Conservation (phyloP, 2,329 filamentous ascomycete species). For the Pyrenochaeta sp. region DNA sequence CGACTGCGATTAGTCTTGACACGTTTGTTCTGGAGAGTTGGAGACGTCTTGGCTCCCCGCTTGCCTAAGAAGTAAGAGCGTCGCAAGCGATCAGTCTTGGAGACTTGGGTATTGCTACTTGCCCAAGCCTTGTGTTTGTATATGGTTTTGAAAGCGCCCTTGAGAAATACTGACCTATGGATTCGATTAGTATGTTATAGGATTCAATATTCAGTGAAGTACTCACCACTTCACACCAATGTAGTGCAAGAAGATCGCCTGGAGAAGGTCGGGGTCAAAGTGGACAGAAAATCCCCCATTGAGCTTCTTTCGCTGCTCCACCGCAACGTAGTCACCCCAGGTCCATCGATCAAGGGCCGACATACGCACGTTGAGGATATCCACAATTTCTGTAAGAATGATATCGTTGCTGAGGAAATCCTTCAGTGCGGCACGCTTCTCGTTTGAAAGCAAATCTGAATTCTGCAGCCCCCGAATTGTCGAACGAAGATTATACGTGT, state of each 20-base stretch:
- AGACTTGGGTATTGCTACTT: slow-evolving; percentile 17
- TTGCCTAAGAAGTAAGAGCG: slow-evolving; percentile 36
- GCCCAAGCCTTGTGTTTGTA: slow-evolving; percentile 29
- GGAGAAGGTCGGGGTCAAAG: slow-evolving; percentile 41
- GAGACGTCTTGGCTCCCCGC: background rate
- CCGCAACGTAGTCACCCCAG: slow-evolving; percentile 37
- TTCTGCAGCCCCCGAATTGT: slow-evolving; percentile 53
- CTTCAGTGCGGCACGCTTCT: slow-evolving; percentile 43
- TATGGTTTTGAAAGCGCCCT: slow-evolving; percentile 26
- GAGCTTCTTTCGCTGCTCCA: slow-evolving; percentile 40
- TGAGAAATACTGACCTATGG: slow-evolving; percentile 39
- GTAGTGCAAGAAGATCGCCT: slow-evolving; percentile 44
- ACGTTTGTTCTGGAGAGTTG: slow-evolving; percentile 30
- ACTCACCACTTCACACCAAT: slow-evolving; percentile 37
- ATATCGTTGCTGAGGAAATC: slow-evolving; percentile 43
- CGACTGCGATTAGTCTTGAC: slow-evolving; percentile 19
- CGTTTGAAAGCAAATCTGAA: slow-evolving; percentile 55
- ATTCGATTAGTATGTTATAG: background rate
- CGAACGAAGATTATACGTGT: slow-evolving; percentile 44
- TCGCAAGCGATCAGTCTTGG: slow-evolving; percentile 27
- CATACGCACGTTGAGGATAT: slow-evolving; percentile 44
- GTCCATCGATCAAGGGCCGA: slow-evolving; percentile 34
- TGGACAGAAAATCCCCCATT: slow-evolving; percentile 38
- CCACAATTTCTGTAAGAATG: slow-evolving; percentile 39
- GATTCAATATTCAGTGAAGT: too few relatives aligned